phyloP scores from a whole-genome alignment of 2,329 filamentous ascomycete genomes.

The Xylaria polymorpha region DNA sequence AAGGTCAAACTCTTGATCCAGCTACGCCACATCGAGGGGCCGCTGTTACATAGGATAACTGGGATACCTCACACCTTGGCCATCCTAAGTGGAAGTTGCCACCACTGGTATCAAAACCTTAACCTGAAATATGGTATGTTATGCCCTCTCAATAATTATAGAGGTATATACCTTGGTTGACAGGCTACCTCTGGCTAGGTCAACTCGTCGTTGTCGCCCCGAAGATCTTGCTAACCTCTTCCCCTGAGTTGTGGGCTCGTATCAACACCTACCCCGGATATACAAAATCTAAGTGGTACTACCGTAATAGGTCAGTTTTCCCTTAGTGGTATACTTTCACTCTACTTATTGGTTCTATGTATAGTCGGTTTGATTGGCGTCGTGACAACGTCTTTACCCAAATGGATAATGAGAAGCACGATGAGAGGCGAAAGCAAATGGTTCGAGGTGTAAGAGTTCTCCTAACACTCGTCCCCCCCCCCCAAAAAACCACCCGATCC shows the following conservation, averaged over 20 bases:
- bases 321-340: neutral
- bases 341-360: neutral
- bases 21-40: constrained; percentile 44
- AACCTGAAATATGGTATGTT: constrained; percentile 47
- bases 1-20: constrained; percentile 16
- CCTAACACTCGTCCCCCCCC: neutral
- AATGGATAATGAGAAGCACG: constrained; percentile 61
- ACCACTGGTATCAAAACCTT: constrained; percentile 46
- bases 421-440: constrained; percentile 60
- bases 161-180: neutral
- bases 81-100: constrained; percentile 38
- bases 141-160: neutral
- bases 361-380: constrained; percentile 59
- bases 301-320: constrained; percentile 31
- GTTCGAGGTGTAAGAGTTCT: constrained; percentile 58
- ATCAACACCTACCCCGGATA: constrained; percentile 56
- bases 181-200: constrained; percentile 11
- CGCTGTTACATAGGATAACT: constrained; percentile 40
- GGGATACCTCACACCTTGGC: constrained; percentile 45
- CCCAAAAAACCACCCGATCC: neutral
- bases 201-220: constrained; percentile 27
- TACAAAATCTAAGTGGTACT: constrained; percentile 57
- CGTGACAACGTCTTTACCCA: constrained; percentile 65
- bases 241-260: constrained; percentile 31
- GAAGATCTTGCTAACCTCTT: constrained; percentile 31